Percentiles rank a stretch among this genome's conserved stretches.
These are phyloP conservation scores for Lunularia cruciata DNA, from an alignment of 225 moss, liverwort and hornwort genomes.

Conservation along the genomic window DNA sequence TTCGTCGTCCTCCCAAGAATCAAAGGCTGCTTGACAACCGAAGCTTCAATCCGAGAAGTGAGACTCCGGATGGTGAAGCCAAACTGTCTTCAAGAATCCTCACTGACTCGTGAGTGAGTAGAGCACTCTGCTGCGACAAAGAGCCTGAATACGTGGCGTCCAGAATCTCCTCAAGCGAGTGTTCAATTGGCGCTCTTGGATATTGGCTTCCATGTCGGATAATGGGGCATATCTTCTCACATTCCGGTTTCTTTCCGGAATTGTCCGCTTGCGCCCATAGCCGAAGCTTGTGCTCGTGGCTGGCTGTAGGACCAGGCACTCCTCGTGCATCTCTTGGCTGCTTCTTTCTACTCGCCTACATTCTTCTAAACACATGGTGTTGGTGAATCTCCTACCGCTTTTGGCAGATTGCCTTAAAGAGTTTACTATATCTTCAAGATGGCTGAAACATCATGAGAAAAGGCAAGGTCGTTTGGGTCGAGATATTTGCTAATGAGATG, in stretches of 20 bases:
- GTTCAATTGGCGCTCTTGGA: conserved; percentile 6
- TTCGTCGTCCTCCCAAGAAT: background rate
- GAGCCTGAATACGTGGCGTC: conserved; percentile 6
- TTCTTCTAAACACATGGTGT: too few species aligned
- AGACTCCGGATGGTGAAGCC: too few species aligned
- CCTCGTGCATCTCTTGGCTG: background rate
- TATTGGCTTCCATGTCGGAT: conserved; percentile 23
- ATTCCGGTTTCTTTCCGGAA: background rate
- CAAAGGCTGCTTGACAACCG: background rate
- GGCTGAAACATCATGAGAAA: too few species aligned
- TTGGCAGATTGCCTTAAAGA: too few species aligned
- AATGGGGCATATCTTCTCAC: conserved; percentile 5
- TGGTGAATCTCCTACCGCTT: too few species aligned
- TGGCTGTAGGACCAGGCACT: background rate
- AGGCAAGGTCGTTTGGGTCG: too few species aligned
- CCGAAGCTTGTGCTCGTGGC: background rate
- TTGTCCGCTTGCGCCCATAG: background rate
- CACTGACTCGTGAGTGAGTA: background rate
- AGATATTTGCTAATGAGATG: too few species aligned
- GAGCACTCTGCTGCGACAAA: background rate
- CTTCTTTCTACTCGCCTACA: background rate
- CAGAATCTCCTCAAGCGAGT: background rate
- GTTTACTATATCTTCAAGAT: too few species aligned
- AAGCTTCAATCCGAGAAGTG: background rate
- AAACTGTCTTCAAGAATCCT: background rate